phyloP scores from a whole-genome alignment of 1,284 basidiomycete species.

The Trichosporon faecale region DNA sequence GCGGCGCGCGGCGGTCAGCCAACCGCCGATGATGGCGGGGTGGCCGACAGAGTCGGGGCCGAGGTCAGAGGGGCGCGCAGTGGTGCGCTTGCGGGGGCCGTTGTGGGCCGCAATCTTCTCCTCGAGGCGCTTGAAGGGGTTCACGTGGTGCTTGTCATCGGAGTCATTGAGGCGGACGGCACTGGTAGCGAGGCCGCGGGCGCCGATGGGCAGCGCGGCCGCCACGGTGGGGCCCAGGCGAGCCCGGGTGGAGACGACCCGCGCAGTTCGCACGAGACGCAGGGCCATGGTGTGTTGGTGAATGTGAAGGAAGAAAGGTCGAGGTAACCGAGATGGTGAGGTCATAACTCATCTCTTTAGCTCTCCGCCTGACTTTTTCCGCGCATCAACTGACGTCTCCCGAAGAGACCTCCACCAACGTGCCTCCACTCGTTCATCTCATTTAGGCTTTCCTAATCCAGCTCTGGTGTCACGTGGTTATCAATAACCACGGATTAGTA shows the following conservation, averaged over 20 bases:
- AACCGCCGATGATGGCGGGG: slow-evolving; percentile 67
- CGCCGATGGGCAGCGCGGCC: not conserved
- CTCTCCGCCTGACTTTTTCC: not conserved
- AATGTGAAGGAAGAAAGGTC: not conserved
- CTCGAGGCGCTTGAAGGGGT: slow-evolving; percentile 15
- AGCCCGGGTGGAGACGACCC: not conserved
- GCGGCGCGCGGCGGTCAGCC: slow-evolving; percentile 66
- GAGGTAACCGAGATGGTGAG: not conserved
- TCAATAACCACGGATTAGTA: not conserved
- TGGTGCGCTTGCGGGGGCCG: slow-evolving; percentile 38
- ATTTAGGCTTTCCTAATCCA: not conserved
- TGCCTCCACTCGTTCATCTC: not conserved
- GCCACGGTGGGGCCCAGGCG: not conserved
- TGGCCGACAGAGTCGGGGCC: slow-evolving; percentile 58
- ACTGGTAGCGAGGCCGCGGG: not conserved
- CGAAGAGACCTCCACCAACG: not conserved
- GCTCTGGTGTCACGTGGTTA: not conserved
- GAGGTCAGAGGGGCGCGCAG: slow-evolving; percentile 65
- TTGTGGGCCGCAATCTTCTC: slow-evolving; percentile 16
- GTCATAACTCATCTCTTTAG: not conserved
- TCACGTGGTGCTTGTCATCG: not conserved
- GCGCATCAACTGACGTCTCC: not conserved
- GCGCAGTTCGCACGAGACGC: not conserved
- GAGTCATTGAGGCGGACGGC: not conserved
- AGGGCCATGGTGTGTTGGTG: slow-evolving; percentile 6